phyloP scores from a whole-genome alignment of 805 yeast genomes.

The Starmerella bombicola region DNA sequence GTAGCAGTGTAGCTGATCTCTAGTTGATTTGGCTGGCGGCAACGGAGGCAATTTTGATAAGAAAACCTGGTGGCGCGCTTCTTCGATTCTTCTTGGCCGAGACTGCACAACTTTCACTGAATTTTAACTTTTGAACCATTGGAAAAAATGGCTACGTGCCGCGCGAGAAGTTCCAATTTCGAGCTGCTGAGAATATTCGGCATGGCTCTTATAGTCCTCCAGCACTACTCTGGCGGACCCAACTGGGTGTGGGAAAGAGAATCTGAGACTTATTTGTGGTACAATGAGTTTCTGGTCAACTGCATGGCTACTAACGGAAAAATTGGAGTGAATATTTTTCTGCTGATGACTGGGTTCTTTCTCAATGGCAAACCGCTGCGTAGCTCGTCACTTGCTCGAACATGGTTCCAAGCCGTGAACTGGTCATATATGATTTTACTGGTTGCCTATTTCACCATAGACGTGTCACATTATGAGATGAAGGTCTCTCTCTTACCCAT shows the following conservation, averaged over 20 bases:
- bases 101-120: too few species aligned
- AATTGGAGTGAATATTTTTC: slow-evolving; percentile 12
- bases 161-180: slow-evolving; percentile 10
- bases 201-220: slow-evolving; percentile 13
- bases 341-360: slow-evolving; percentile 14
- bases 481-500: slow-evolving; percentile 7
- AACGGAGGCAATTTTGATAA: too few species aligned
- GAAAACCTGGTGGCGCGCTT: too few species aligned
- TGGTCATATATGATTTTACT: slow-evolving; percentile 11
- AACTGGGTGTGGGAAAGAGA: slow-evolving; percentile 6
- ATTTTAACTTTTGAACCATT: too few species aligned
- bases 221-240: slow-evolving; percentile 9
- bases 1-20: too few species aligned
- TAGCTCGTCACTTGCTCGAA: slow-evolving; percentile 8
- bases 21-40: too few species aligned
- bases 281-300: slow-evolving; percentile 5
- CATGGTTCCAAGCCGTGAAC: slow-evolving; percentile 11
- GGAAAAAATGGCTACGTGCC: too few species aligned
- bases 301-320: slow-evolving; percentile 13
- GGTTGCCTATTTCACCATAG: neutral
- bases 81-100: too few species aligned
- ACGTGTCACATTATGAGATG: neutral
- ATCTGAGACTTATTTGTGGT: slow-evolving; percentile 2
- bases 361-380: slow-evolving; percentile 8
- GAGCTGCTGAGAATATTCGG: slow-evolving; percentile 13